Percentiles rank a stretch among this genome's conserved stretches.
Conservation (phyloP, 306 rosid species). For the Vigna radiata region DNA sequence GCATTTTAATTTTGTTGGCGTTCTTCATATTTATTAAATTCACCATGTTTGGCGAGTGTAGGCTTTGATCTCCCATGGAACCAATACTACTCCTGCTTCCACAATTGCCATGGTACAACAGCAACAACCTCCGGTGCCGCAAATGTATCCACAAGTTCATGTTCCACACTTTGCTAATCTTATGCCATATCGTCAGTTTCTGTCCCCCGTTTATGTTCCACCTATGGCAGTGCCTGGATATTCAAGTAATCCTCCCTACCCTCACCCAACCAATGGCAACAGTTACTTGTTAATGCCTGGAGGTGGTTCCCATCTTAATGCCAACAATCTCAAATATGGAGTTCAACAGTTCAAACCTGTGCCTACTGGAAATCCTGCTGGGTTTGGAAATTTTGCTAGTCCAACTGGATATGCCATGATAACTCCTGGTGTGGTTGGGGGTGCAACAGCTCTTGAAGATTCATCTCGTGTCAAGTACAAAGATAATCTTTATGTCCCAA, state of each 20-base stretch:
- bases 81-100: slow-evolving; percentile 68
- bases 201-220: slow-evolving; percentile 95
- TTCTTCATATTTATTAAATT: not conserved
- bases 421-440: slow-evolving; percentile 87
- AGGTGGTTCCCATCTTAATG: slow-evolving; percentile 87
- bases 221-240: slow-evolving; percentile 97
- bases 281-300: slow-evolving; percentile 95
- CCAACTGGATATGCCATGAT: slow-evolving; percentile 88
- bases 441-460: slow-evolving; percentile 83
- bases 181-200: slow-evolving; percentile 90
- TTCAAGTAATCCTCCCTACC: slow-evolving; percentile 83
- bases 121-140: slow-evolving; percentile 83
- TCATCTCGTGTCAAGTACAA: slow-evolving; percentile 92
- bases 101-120: slow-evolving; percentile 85
- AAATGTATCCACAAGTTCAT: slow-evolving; percentile 98
- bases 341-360: slow-evolving; percentile 93
- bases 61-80: slow-evolving; percentile 67
- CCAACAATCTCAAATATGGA: slow-evolving; percentile 87
- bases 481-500: slow-evolving; percentile 87
- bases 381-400: slow-evolving; percentile 81
- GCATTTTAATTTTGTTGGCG: not conserved
- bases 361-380: slow-evolving; percentile 85
- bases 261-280: slow-evolving; percentile 89
- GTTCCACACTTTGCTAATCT: slow-evolving; percentile 86
- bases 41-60: slow-evolving; percentile 43